phyloP scores from a whole-genome alignment of 108 stramenopile species.

The Chaetoceros muelleri region DNA sequence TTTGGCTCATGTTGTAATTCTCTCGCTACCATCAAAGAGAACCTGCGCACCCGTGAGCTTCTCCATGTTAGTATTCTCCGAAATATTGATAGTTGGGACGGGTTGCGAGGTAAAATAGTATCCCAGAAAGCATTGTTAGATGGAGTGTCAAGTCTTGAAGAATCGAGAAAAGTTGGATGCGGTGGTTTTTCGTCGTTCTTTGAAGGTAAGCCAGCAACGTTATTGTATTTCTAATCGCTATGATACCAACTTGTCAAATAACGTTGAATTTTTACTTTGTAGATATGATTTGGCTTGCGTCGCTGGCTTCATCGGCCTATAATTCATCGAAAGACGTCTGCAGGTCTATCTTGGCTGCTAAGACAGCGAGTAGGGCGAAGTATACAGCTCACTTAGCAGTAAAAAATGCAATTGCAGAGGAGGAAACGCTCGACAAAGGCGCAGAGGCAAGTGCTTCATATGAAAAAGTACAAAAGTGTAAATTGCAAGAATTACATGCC shows the following conservation, averaged over 20 bases:
- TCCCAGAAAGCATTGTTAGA: constrained; percentile 57
- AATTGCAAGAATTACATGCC: constrained; percentile 79
- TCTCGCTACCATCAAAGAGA: constrained; percentile 35
- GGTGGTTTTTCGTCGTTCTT: constrained; percentile 41
- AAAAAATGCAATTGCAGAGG: constrained; percentile 23
- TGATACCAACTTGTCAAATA: constrained; percentile 1
- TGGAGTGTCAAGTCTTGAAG: constrained; percentile 51
- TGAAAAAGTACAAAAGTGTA: not conserved
- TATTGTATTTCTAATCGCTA: constrained; percentile 2
- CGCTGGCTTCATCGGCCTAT: constrained; percentile 64
- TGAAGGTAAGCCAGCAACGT: constrained; percentile 42
- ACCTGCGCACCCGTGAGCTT: constrained; percentile 30
- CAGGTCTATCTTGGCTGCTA: constrained; percentile 54
- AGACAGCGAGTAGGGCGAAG: constrained; percentile 43
- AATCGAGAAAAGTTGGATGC: constrained; percentile 31
- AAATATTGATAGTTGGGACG: constrained; percentile 75
- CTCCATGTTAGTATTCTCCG: constrained; percentile 48
- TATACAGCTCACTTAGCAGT: constrained; percentile 6
- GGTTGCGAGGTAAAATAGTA: constrained; percentile 58
- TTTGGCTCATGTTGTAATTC: constrained; percentile 42
- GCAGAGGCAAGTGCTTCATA: constrained; percentile 37
- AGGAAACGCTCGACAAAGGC: constrained; percentile 48
- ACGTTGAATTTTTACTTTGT: constrained; percentile 1
- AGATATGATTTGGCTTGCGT: constrained; percentile 80
- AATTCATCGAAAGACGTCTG: constrained; percentile 66